Evolutionary conservation across 345 rosid genomes (phyloP), one percentile per base, ranked within the genome.

Genomic region (Streptanthus diversifolius): DNA sequence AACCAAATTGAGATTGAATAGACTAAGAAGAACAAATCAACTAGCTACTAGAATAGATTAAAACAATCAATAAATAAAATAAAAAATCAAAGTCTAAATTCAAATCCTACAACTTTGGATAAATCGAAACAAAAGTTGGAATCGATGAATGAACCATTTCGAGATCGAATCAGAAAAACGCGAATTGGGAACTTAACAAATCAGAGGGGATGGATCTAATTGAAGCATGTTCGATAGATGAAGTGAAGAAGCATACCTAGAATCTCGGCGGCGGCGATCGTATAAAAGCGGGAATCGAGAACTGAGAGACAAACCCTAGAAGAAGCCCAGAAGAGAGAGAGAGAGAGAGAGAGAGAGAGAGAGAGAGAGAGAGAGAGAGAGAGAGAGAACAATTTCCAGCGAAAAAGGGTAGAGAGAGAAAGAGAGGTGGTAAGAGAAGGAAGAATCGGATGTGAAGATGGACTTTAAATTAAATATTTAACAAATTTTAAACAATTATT

Each of bases 231-330:
- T 5, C 0, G 9, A 43, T 12, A 36, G 49, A 39, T 66, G 68
- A 73, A 54, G 52, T 17, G 24, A 77, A 59, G 41, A 72, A 33
- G 40, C 19, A 12, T 62, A 79, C 83, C 76, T 54, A 70, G 55
- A 71, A 71, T 3, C 11, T 63, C 57, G 68, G 54, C 68, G 75
- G 74, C 71, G 69, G 66, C 27, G 75, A 76, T 74, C 68, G 59
- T 47, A 39, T 15, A 43, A 54, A 12, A 67, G 80, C 72, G 70
- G 60, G 41, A 75, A 77, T 70, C 77, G 75, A 75, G 70, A 70
- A 72, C 41, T 44, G 71, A 53, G 66, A 74, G 64, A 74, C 72
- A 77, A 77, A 82, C 87, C 82, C 82, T 79, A 74, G 47, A 33
- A 40, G 53, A 33, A 45, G 54, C 61, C 64, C 52, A 67, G 37